phyloP scores from a whole-genome alignment of 2,329 filamentous ascomycete genomes.

The Pseudogymnoascus sp. region DNA sequence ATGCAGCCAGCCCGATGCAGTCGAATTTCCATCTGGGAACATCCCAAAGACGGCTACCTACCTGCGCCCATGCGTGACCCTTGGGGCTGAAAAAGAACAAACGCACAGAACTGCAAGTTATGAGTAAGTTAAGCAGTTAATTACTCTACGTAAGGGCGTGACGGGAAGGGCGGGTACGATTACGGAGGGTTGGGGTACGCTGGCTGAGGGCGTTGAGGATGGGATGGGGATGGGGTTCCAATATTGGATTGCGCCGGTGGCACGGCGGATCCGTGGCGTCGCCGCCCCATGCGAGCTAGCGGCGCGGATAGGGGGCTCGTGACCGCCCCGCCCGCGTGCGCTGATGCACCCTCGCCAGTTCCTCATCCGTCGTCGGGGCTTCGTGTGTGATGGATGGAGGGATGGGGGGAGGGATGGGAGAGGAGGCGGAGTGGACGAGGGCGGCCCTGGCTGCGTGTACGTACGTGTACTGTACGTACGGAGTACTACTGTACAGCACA shows the following conservation, averaged over 20 bases:
- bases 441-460: background rate
- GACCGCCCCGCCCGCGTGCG: background rate
- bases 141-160: background rate
- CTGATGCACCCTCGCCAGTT: background rate
- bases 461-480: background rate
- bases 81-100: background rate
- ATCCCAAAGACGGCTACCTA: background rate
- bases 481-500: background rate
- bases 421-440: background rate
- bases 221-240: background rate
- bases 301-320: background rate
- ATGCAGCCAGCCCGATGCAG: background rate
- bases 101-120: background rate
- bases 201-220: background rate
- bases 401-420: background rate
- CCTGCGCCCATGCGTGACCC: background rate
- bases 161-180: background rate
- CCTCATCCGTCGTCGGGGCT: background rate
- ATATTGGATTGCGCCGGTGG: conserved; percentile 1
- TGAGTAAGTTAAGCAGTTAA: background rate
- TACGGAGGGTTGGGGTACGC: background rate
- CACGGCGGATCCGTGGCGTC: background rate
- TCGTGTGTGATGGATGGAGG: background rate
- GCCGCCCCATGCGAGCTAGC: background rate
- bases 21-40: background rate